phyloP scores from a whole-genome alignment of 352 stramenopile genomes.

The Phytophthora idaei region DNA sequence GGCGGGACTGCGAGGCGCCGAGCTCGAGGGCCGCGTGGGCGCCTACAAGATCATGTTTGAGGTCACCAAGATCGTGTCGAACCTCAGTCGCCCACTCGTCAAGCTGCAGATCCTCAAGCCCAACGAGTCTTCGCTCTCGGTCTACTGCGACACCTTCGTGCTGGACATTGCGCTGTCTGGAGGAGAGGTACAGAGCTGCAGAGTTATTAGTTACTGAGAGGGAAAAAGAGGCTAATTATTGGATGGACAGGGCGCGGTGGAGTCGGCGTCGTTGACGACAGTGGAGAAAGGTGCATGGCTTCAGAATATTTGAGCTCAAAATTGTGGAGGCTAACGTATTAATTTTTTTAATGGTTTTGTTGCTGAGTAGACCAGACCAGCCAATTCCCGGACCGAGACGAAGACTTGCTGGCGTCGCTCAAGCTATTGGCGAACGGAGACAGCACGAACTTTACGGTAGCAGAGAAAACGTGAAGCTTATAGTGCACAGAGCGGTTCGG shows the following conservation, averaged over 20 bases:
- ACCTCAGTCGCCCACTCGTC: slow-evolving; percentile 82
- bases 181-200: slow-evolving; percentile 70
- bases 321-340: background rate
- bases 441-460: slow-evolving; percentile 78
- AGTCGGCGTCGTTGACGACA: slow-evolving; percentile 83
- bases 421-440: slow-evolving; percentile 74
- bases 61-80: slow-evolving; percentile 88
- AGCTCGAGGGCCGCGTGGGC: slow-evolving; percentile 84
- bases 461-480: background rate
- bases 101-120: slow-evolving; percentile 90
- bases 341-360: background rate
- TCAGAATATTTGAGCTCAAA: background rate
- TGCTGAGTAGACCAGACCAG: slow-evolving; percentile 67
- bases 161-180: slow-evolving; percentile 80
- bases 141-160: slow-evolving; percentile 91
- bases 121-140: slow-evolving; percentile 82
- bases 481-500: background rate
- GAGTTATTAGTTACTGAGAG: slow-evolving; percentile 34
- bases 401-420: slow-evolving; percentile 74
- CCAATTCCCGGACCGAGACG: slow-evolving; percentile 84
- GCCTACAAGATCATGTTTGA: slow-evolving; percentile 91
- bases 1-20: slow-evolving; percentile 76
- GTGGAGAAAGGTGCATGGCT: slow-evolving; percentile 63
- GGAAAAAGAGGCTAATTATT: slow-evolving; percentile 7
- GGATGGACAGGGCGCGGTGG: slow-evolving; percentile 50